Conservation (phyloP, 1,284 basidiomycete species). For the Meira miltonrushii region DNA sequence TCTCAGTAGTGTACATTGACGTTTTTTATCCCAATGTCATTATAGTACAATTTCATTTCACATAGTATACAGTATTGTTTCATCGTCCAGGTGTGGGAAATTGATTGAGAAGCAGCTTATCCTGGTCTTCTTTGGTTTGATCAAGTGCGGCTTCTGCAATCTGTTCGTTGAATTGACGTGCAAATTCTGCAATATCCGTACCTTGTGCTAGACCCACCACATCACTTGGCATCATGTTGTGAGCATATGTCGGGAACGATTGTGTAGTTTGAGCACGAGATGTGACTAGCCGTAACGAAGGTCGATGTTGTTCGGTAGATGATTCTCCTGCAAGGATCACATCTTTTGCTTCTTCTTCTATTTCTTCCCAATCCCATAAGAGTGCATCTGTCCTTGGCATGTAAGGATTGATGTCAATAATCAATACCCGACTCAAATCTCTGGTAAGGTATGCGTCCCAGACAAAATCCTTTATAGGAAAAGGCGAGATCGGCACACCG, state of each 20-base stretch:
- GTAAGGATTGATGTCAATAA: conserved; percentile 88
- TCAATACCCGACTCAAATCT: conserved; percentile 66
- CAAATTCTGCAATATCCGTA: conserved; percentile 67
- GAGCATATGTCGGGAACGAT: conserved; percentile 60
- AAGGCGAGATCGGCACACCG: neutral
- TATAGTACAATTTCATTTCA: too few species aligned
- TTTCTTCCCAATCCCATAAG: conserved; percentile 76
- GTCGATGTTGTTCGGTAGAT: conserved; percentile 5
- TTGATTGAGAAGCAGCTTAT: neutral
- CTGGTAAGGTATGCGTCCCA: conserved; percentile 84
- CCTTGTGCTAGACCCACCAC: conserved; percentile 73
- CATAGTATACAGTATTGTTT: too few species aligned
- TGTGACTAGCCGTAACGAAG: conserved; percentile 20
- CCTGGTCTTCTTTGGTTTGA: neutral
- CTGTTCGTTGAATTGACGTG: conserved; percentile 57
- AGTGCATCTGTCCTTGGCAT: conserved; percentile 77
- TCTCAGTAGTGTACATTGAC: too few species aligned
- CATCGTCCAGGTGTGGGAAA: too few species aligned
- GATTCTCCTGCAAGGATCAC: conserved; percentile 2
- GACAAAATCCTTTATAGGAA: conserved; percentile 55
- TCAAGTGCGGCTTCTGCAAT: conserved; percentile 4
- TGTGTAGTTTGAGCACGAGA: conserved; percentile 20
- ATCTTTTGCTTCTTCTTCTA: conserved; percentile 54
- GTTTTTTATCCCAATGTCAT: too few species aligned
- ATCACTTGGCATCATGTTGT: conserved; percentile 89